phyloP scores from a whole-genome alignment of 1,139 yeast genomes.

The Nakaseomyces sp. region DNA sequence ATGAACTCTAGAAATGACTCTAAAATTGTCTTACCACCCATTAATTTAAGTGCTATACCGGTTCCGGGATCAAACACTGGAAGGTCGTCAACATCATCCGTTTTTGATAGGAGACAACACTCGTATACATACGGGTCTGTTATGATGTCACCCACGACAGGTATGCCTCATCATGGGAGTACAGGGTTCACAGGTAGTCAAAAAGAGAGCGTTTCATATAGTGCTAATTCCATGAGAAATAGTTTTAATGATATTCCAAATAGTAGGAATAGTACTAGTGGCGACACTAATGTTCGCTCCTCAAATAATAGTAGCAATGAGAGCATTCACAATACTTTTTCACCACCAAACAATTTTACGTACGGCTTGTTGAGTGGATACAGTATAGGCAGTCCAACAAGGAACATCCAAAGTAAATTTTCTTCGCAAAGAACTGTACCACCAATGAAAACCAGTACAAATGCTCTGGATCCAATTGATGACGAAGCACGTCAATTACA shows the following conservation, averaged over 20 bases:
- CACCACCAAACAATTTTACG: conserved; percentile 1
- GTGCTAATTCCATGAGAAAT: neutral
- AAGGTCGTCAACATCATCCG: neutral
- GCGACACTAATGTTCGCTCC: neutral
- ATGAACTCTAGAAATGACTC: neutral
- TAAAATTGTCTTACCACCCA: conserved; percentile 3
- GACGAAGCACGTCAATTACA: neutral
- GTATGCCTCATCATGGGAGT: neutral
- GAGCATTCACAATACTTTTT: neutral
- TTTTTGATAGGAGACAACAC: neutral
- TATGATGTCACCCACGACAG: neutral
- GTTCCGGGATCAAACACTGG: neutral
- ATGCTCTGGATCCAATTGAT: neutral
- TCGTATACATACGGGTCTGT: conserved; percentile 4
- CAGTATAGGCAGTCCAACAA: neutral
- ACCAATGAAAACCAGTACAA: neutral
- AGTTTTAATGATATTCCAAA: neutral
- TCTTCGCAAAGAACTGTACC: conserved; percentile 4
- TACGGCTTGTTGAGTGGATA: conserved; percentile 4
- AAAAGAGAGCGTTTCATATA: neutral
- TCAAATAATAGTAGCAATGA: conserved; percentile 5
- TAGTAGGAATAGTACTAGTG: neutral
- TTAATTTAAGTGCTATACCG: conserved; percentile 3
- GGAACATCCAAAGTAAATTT: conserved; percentile 1
- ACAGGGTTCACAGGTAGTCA: neutral